Conservation (phyloP, 176 grass and related monocot species). For the Leersia perrieri region DNA sequence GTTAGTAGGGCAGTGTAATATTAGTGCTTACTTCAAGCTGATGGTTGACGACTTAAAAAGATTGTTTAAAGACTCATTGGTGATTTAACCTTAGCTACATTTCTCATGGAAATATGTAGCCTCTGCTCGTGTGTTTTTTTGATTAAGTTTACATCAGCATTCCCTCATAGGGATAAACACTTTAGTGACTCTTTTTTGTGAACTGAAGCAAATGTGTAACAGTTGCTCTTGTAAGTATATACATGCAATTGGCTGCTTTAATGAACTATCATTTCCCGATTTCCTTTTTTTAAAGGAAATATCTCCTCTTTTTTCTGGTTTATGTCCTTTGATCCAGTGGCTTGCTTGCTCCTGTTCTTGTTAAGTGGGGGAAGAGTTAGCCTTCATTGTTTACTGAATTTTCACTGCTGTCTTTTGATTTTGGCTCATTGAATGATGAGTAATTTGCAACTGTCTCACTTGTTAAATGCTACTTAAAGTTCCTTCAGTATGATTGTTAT, state of each 20-base stretch:
- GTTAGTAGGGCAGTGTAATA: background rate
- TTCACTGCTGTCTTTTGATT: background rate
- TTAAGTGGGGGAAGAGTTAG: background rate
- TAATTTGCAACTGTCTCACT: background rate
- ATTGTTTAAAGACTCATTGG: background rate
- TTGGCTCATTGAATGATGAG: background rate
- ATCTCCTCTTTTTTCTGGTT: background rate
- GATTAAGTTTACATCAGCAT: conserved; percentile 5
- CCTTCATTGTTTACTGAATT: background rate
- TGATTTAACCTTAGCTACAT: background rate
- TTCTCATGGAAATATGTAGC: conserved; percentile 3
- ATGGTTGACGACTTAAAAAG: background rate
- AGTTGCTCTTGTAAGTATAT: background rate
- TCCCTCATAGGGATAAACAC: background rate
- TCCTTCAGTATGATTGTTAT: conserved; percentile 5
- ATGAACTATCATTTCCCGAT: background rate
- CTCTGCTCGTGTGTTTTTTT: background rate
- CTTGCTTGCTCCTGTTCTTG: too few species aligned
- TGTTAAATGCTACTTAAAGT: conserved; percentile 5
- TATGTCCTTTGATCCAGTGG: background rate
- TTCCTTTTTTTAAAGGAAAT: too few species aligned
- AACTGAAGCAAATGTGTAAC: background rate
- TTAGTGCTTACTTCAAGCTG: conserved; percentile 1
- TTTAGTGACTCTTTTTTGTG: conserved; percentile 3
- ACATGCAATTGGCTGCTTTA: background rate